A percentile compares a stretch with the other conserved stretches of the same genome.
Conservation (phyloP, 1,284 basidiomycete species). For the Cryptococcus deneoformans region DNA sequence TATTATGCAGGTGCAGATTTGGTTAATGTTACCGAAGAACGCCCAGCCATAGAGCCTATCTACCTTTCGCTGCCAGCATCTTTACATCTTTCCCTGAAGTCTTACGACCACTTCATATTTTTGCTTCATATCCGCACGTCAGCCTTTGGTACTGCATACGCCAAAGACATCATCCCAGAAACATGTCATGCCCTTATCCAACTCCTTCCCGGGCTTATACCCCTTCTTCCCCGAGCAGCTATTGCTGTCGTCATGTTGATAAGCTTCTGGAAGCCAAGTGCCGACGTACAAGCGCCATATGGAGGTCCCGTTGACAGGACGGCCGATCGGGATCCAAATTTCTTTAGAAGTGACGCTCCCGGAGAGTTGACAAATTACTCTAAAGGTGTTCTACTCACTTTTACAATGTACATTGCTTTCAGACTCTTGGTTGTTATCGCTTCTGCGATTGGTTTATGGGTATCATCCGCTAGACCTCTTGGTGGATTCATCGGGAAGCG, state of each 20-base stretch:
- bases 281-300: constrained; percentile 53
- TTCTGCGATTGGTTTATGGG: constrained; percentile 68
- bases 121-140: constrained; percentile 68
- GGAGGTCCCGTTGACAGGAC: constrained; percentile 11
- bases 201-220: constrained; percentile 68
- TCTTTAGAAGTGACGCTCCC: constrained; percentile 58
- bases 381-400: constrained; percentile 67
- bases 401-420: constrained; percentile 72
- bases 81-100: constrained; percentile 67
- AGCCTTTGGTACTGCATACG: constrained; percentile 53
- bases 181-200: constrained; percentile 74
- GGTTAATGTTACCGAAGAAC: constrained; percentile 54
- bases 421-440: constrained; percentile 61
- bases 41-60: constrained; percentile 72
- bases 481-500: constrained; percentile 51
- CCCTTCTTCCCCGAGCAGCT: constrained; percentile 74
- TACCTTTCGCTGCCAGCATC: constrained; percentile 74
- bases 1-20: constrained; percentile 28
- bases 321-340: constrained; percentile 62
- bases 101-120: constrained; percentile 78
- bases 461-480: constrained; percentile 20
- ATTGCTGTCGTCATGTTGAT: constrained; percentile 67
- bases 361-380: constrained; percentile 70
- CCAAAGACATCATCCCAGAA: constrained; percentile 57
- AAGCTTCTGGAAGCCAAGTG: constrained; percentile 57